Conservation (phyloP, 352 stramenopile species). For the Phytopythium delawarense region DNA sequence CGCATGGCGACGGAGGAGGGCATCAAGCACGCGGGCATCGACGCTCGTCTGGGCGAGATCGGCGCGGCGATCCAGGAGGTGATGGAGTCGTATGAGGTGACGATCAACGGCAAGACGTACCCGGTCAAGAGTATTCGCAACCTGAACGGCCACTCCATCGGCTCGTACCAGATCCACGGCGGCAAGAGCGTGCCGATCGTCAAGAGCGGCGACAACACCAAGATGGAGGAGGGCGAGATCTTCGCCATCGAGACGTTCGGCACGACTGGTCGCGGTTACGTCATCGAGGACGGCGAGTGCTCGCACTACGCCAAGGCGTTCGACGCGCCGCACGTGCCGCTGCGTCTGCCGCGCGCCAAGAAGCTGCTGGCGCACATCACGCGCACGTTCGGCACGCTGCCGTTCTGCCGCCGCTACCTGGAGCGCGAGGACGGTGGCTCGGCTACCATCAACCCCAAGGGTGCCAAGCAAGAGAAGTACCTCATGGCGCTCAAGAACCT, state of each 20-base stretch:
- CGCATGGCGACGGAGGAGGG: slow-evolving; percentile 93
- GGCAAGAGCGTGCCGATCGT: slow-evolving; percentile 98
- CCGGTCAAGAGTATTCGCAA: slow-evolving; percentile 96
- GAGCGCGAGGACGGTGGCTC: slow-evolving; percentile 97
- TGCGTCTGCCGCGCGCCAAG: slow-evolving; percentile 90
- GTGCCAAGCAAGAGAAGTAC: slow-evolving; percentile 98
- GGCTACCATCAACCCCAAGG: slow-evolving; percentile 87
- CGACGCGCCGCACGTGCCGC: slow-evolving; percentile 91
- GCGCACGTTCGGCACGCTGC: slow-evolving; percentile 98
- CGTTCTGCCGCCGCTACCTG: slow-evolving; percentile 97
- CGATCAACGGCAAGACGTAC: slow-evolving; percentile 95
- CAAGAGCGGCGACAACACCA: slow-evolving; percentile 89
- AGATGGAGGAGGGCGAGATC: slow-evolving; percentile 98
- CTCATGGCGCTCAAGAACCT: slow-evolving; percentile 97
- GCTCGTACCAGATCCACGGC: slow-evolving; percentile 94
- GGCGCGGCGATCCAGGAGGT: slow-evolving; percentile 95
- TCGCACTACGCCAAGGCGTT: slow-evolving; percentile 98
- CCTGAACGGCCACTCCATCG: slow-evolving; percentile 98
- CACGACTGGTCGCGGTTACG: slow-evolving; percentile 80
- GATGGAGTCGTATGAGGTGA: slow-evolving; percentile 98
- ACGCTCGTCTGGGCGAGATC: slow-evolving; percentile 94
- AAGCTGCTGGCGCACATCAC: slow-evolving; percentile 97
- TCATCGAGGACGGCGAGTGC: slow-evolving; percentile 95
- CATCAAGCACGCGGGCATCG: slow-evolving; percentile 92
- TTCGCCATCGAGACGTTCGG: slow-evolving; percentile 98